Percentiles rank a stretch among this genome's conserved stretches.
Evolutionary conservation across 2,329 filamentous ascomycete genomes (phyloP).

Genomic region (Trichoderma arundinaceum): DNA sequence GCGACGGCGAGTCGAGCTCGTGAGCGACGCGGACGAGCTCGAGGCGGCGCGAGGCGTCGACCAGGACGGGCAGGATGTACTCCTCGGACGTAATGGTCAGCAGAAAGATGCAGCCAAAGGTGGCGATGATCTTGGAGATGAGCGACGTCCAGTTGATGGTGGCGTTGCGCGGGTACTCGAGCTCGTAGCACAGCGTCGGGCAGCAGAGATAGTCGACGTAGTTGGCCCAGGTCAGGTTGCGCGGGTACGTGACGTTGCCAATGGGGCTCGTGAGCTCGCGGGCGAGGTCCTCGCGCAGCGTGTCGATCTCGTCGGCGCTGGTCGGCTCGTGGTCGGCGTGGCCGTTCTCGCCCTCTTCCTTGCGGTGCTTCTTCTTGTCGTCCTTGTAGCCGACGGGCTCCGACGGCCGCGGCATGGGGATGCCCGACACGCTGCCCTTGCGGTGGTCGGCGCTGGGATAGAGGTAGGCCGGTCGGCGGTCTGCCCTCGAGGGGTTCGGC

Average conservation of each 20-base stretch:
- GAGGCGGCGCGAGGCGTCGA: conserved; percentile 67
- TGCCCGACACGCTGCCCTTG: conserved; percentile 49
- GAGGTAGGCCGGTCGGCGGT: conserved; percentile 72
- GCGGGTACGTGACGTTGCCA: conserved; percentile 86
- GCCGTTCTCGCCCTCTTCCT: conserved; percentile 7
- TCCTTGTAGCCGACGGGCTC: background rate
- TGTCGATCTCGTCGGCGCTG: conserved; percentile 60
- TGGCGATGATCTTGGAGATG: conserved; percentile 82
- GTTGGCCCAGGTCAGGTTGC: conserved; percentile 82
- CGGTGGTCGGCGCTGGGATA: conserved; percentile 69
- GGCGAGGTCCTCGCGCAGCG: conserved; percentile 84
- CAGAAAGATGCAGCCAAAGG: conserved; percentile 96
- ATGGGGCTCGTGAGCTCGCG: conserved; percentile 89
- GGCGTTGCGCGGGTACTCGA: conserved; percentile 86
- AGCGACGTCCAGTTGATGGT: conserved; percentile 81
- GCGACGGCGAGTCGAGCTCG: conserved; percentile 48
- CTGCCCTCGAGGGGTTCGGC: conserved; percentile 69
- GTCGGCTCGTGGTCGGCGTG: conserved; percentile 29
- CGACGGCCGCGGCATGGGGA: conserved; percentile 35
- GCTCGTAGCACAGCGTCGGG: conserved; percentile 95
- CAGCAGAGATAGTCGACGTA: conserved; percentile 88
- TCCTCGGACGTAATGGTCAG: conserved; percentile 91
- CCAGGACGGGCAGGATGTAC: conserved; percentile 89
- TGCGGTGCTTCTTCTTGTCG: conserved; percentile 33
- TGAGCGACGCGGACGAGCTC: conserved; percentile 43